phyloP scores from a whole-genome alignment of 176 grass and related monocot genomes.

The Carex cristatella region DNA sequence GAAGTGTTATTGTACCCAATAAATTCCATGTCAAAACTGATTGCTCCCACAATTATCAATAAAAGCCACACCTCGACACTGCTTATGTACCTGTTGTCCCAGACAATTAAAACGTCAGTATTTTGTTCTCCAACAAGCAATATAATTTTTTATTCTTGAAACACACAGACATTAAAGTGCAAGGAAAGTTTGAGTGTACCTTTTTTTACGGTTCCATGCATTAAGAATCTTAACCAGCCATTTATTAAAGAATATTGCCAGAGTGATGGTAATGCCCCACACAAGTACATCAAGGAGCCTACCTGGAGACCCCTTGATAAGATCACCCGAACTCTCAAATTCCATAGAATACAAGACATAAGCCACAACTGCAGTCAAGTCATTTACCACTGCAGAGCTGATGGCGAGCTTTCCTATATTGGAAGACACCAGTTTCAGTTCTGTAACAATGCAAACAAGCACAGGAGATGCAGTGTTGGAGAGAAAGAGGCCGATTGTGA shows the following conservation, averaged over 20 bases:
- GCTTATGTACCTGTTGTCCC: conserved; percentile 33
- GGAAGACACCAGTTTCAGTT: conserved; percentile 56
- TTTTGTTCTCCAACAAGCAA: background rate
- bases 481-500: conserved; percentile 34
- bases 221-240: conserved; percentile 14
- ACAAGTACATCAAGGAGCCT: background rate
- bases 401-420: conserved; percentile 59
- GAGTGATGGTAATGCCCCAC: background rate
- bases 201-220: background rate
- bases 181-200: background rate
- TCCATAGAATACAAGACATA: background rate
- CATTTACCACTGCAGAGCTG: conserved; percentile 45
- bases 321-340: background rate
- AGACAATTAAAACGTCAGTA: background rate
- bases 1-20: conserved; percentile 42
- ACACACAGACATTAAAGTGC: background rate
- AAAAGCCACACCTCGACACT: conserved; percentile 27
- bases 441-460: conserved; percentile 59
- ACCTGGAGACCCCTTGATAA: background rate
- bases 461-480: conserved; percentile 54
- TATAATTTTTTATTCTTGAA: background rate
- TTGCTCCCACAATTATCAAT: conserved; percentile 31
- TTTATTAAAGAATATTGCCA: background rate
- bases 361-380: conserved; percentile 31
- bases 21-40: conserved; percentile 3